Conservation (phyloP, 164 flowering plant species). For the Aristolochia californica region DNA sequence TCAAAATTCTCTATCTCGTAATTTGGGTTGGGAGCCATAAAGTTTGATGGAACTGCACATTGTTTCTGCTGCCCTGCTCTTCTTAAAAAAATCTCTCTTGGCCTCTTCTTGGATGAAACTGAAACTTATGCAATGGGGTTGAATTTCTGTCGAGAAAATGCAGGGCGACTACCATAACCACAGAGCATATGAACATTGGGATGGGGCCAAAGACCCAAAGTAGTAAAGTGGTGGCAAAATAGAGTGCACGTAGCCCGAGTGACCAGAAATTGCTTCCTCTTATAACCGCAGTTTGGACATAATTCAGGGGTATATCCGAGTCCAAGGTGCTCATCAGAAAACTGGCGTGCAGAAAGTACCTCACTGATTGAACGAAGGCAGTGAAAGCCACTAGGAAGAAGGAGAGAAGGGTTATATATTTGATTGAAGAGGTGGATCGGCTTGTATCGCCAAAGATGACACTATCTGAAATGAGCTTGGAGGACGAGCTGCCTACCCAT, state of each 20-base stretch:
- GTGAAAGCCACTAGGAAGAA: constrained; percentile 57
- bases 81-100: neutral
- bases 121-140: constrained; percentile 22
- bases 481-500: constrained; percentile 41
- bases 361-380: constrained; percentile 41
- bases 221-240: constrained; percentile 35
- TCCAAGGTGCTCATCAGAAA: constrained; percentile 55
- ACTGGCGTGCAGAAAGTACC: constrained; percentile 44
- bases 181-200: constrained; percentile 37
- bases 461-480: constrained; percentile 20
- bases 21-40: neutral
- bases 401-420: constrained; percentile 37
- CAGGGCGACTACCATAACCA: constrained; percentile 25
- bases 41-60: neutral
- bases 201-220: constrained; percentile 61
- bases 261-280: constrained; percentile 45
- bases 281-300: constrained; percentile 34
- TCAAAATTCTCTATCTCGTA: too few species aligned
- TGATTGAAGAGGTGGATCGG: constrained; percentile 28
- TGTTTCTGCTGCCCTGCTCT: neutral
- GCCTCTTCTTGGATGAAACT: neutral
- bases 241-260: constrained; percentile 46
- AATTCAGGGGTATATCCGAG: constrained; percentile 31
- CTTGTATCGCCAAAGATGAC: constrained; percentile 48
- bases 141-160: constrained; percentile 32